Conservation (phyloP, 2,329 filamentous ascomycete species). For the Bertia moriformis region DNA sequence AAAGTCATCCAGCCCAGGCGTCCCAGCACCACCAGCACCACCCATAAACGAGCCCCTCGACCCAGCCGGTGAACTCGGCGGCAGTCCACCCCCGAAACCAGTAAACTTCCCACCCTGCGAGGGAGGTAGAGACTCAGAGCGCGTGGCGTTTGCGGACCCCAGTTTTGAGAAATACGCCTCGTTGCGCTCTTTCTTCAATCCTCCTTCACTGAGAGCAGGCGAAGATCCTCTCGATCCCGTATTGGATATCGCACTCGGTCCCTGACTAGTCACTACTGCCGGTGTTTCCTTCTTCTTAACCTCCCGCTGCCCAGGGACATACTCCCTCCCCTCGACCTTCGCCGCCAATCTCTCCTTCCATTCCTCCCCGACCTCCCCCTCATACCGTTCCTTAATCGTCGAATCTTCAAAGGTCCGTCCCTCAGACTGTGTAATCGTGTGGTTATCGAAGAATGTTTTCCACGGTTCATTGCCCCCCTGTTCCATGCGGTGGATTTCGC, state of each 20-base stretch:
- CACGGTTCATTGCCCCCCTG: conserved; percentile 79
- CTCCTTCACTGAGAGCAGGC: conserved; percentile 2
- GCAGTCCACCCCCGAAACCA: conserved; percentile 52
- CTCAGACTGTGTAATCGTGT: conserved; percentile 49
- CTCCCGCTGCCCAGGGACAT: conserved; percentile 57
- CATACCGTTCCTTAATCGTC: conserved; percentile 80
- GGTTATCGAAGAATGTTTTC: conserved; percentile 71
- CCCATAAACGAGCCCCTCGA: conserved; percentile 38
- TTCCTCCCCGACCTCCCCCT: conserved; percentile 80
- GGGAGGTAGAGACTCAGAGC: conserved; percentile 63
- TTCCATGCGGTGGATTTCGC: conserved; percentile 87
- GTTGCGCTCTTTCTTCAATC: conserved; percentile 48
- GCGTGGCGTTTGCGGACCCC: conserved; percentile 66
- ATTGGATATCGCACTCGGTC: background rate
- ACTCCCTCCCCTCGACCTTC: conserved; percentile 78
- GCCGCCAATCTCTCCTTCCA: conserved; percentile 82
- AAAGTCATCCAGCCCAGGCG: conserved; percentile 71
- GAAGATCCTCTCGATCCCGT: background rate
- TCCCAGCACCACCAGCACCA: conserved; percentile 24
- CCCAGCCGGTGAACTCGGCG: background rate
- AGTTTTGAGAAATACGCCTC: conserved; percentile 83
- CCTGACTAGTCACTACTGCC: conserved; percentile 11
- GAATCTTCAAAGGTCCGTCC: conserved; percentile 69
- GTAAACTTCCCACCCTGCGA: conserved; percentile 84
- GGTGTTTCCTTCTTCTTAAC: conserved; percentile 10